Evolutionary conservation across 106 monocot species (phyloP).

Genomic region (Acorus gramineus): DNA sequence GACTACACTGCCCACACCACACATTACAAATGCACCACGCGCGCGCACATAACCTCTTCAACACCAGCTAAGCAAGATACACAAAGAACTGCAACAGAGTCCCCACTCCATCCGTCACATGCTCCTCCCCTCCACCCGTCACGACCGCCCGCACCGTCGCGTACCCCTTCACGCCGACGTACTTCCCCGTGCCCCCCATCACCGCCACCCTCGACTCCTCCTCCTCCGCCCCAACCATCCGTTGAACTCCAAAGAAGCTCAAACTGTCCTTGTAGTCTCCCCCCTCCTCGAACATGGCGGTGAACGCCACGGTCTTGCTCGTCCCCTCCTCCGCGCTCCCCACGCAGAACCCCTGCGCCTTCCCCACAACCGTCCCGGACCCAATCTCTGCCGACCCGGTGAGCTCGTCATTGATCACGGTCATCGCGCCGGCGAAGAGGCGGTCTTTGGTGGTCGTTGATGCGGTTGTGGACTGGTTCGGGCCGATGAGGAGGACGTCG

Average conservation of each 20-base stretch:
- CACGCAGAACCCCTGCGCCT: slow-evolving; percentile 9
- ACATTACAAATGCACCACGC: too few relatives aligned
- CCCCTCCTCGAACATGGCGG: slow-evolving; percentile 2
- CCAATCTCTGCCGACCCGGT: slow-evolving; percentile 4
- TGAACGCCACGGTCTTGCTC: slow-evolving; percentile 9
- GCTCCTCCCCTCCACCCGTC: not conserved
- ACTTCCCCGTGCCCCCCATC: slow-evolving; percentile 8
- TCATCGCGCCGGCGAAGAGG: not conserved
- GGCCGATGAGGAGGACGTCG: not conserved
- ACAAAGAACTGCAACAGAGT: not conserved
- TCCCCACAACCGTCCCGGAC: not conserved
- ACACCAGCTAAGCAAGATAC: not conserved
- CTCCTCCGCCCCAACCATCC: not conserved
- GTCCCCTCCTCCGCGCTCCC: slow-evolving; percentile 4
- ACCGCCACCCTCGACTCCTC: slow-evolving; percentile 4
- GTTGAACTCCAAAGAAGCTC: slow-evolving; percentile 7
- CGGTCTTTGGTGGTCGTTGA: not conserved
- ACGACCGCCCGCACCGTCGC: slow-evolving; percentile 1
- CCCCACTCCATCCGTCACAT: slow-evolving; percentile 1
- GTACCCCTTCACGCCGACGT: not conserved
- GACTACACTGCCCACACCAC: too few relatives aligned
- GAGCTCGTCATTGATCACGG: slow-evolving; percentile 8
- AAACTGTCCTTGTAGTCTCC: slow-evolving; percentile 3
- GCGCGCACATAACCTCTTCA: too few relatives aligned
- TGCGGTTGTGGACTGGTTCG: not conserved